Percentiles rank a stretch among this genome's conserved stretches.
phyloP scores from a whole-genome alignment of 2,329 filamentous ascomycete species.

The Helminthosporium solani region DNA sequence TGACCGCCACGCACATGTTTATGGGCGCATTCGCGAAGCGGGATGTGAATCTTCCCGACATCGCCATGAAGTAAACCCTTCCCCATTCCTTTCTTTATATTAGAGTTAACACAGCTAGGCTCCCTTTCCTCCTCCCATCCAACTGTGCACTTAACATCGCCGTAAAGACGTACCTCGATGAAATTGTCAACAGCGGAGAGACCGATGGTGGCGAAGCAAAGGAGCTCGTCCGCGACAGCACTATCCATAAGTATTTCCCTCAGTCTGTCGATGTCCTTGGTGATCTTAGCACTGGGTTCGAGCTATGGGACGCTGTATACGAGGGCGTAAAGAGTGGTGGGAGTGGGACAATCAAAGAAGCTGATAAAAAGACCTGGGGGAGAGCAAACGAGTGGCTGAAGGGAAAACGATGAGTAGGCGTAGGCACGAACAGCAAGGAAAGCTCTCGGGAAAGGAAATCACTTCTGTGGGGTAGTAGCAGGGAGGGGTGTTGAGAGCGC shows the following conservation, averaged over 20 bases:
- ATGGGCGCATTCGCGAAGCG: slow-evolving; percentile 77
- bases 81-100: slow-evolving; percentile 28
- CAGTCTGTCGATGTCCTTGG: slow-evolving; percentile 59
- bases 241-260: slow-evolving; percentile 60
- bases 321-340: slow-evolving; percentile 58
- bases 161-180: slow-evolving; percentile 76
- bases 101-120: slow-evolving; percentile 24
- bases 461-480: too few species aligned
- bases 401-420: slow-evolving; percentile 29
- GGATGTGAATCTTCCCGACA: slow-evolving; percentile 60
- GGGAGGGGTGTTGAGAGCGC: too few species aligned
- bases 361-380: slow-evolving; percentile 56
- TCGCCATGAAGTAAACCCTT: slow-evolving; percentile 67
- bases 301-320: slow-evolving; percentile 66
- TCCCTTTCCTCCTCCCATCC: slow-evolving; percentile 69
- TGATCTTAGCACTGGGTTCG: slow-evolving; percentile 62
- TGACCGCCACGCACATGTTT: slow-evolving; percentile 76
- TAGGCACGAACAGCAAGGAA: too few species aligned
- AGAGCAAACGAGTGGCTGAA: slow-evolving; percentile 61
- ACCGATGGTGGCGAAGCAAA: slow-evolving; percentile 53
- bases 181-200: slow-evolving; percentile 60
- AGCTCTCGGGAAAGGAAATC: too few species aligned
- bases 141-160: slow-evolving; percentile 77
- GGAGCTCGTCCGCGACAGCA: slow-evolving; percentile 52
- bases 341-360: slow-evolving; percentile 42